A percentile compares a stretch with the other conserved stretches of the same genome.
phyloP scores from a whole-genome alignment of 2,329 filamentous ascomycete genomes.

The Penicillium sp. region DNA sequence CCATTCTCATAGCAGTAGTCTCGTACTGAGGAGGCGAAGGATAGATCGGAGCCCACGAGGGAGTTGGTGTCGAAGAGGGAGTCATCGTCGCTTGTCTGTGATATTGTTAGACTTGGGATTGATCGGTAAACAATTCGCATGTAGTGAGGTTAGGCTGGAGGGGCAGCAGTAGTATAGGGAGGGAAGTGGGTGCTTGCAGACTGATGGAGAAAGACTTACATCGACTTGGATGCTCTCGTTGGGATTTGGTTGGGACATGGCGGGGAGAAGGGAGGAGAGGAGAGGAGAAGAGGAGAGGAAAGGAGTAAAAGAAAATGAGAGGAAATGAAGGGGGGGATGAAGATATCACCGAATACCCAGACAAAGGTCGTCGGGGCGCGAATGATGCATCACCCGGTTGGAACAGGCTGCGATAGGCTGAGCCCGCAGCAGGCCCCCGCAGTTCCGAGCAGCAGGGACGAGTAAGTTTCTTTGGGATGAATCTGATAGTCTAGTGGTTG shows the following conservation, averaged over 20 bases:
- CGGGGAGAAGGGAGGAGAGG: conserved; percentile 1
- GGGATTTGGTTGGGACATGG: conserved; percentile 35
- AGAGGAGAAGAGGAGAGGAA: neutral
- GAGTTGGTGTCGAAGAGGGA: conserved; percentile 36
- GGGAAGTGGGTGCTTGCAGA: neutral
- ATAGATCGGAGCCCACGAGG: conserved; percentile 46
- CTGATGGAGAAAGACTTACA: conserved; percentile 28
- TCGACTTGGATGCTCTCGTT: conserved; percentile 39
- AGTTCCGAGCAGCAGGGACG: neutral
- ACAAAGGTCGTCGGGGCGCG: conserved; percentile 1
- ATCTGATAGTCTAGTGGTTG: neutral
- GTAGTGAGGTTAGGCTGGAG: neutral
- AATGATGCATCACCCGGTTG: conserved; percentile 4
- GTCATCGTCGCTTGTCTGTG: conserved; percentile 41
- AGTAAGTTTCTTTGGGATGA: neutral
- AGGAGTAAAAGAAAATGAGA: conserved; percentile 5
- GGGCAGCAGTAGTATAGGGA: neutral
- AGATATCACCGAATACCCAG: conserved; percentile 7
- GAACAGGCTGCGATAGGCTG: neutral
- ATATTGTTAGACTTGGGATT: conserved; percentile 8
- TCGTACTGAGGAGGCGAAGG: conserved; percentile 43
- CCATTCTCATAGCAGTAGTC: conserved; percentile 48
- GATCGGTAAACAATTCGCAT: too few relatives aligned
- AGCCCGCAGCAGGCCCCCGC: neutral
- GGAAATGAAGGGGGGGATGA: conserved; percentile 5